These are phyloP conservation scores for Rugonectria rugulosa DNA, from an alignment of 2,329 filamentous ascomycete genomes.

Conservation along the genomic window DNA sequence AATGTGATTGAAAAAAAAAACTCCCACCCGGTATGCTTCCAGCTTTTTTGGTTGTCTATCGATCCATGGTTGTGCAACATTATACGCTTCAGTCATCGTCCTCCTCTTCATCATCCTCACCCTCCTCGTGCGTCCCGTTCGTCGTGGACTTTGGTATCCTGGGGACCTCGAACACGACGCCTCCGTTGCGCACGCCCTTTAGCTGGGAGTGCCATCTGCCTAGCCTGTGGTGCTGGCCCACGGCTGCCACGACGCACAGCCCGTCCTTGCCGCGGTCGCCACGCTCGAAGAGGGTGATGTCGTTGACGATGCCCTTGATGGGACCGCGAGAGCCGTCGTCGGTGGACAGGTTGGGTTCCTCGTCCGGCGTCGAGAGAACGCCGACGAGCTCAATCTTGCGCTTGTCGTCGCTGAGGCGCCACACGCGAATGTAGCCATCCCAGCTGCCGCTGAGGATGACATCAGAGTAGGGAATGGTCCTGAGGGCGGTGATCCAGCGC, in stretches of 20 bases:
- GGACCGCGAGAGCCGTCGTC: slow-evolving; percentile 42
- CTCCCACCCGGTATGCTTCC: slow-evolving; percentile 7
- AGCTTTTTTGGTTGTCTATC: slow-evolving; percentile 32
- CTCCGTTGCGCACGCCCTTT: slow-evolving; percentile 75
- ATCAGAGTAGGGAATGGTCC: slow-evolving; percentile 88
- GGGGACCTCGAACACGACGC: slow-evolving; percentile 86
- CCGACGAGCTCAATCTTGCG: slow-evolving; percentile 77
- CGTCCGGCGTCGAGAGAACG: slow-evolving; percentile 59
- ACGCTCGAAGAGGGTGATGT: slow-evolving; percentile 85
- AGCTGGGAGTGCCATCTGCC: slow-evolving; percentile 78
- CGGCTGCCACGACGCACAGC: slow-evolving; percentile 82
- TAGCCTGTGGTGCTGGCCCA: slow-evolving; percentile 85
- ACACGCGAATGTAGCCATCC: slow-evolving; percentile 84
- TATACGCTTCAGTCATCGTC: slow-evolving; percentile 35
- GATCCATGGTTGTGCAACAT: slow-evolving; percentile 35
- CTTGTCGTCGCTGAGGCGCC: slow-evolving; percentile 86
- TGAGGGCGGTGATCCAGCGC: slow-evolving; percentile 88
- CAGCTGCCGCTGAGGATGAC: slow-evolving; percentile 91
- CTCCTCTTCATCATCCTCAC: slow-evolving; percentile 30
- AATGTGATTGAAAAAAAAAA: slow-evolving; percentile 1
- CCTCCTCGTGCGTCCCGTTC: slow-evolving; percentile 45
- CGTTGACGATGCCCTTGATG: slow-evolving; percentile 84
- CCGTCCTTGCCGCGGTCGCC: slow-evolving; percentile 80
- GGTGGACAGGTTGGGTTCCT: slow-evolving; percentile 30
- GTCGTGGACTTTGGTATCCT: slow-evolving; percentile 45